Conservation (phyloP, 805 yeast species). For the Yarrowia divulgata region DNA sequence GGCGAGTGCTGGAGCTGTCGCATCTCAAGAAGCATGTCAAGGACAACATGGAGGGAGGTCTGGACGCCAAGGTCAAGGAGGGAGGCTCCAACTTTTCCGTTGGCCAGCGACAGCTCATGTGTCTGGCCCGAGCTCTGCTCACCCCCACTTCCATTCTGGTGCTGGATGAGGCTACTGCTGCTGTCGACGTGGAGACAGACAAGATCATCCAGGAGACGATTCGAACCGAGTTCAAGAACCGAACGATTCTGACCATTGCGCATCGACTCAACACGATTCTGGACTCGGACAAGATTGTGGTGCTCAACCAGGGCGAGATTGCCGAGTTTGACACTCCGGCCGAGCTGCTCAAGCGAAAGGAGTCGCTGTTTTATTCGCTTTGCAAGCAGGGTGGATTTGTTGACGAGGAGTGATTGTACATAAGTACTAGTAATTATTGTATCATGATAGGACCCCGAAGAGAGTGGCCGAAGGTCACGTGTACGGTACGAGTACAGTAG, state of each 20-base stretch:
- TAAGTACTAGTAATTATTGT: conserved; percentile 13
- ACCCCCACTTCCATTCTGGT: conserved; percentile 77
- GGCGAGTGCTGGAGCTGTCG: conserved; percentile 79
- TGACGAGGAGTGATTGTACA: conserved; percentile 48
- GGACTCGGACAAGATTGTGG: conserved; percentile 82
- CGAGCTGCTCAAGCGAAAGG: conserved; percentile 65
- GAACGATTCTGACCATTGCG: conserved; percentile 88
- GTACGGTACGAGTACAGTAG: too few relatives aligned
- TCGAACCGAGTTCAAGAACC: conserved; percentile 69
- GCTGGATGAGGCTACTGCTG: conserved; percentile 88
- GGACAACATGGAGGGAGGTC: conserved; percentile 58
- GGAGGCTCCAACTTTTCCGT: conserved; percentile 86
- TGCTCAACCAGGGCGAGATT: conserved; percentile 74
- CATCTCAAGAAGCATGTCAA: conserved; percentile 73
- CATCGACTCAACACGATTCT: conserved; percentile 86
- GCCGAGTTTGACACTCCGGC: conserved; percentile 80
- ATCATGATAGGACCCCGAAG: background rate
- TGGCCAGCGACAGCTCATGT: conserved; percentile 87
- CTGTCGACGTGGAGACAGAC: conserved; percentile 89
- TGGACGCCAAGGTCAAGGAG: conserved; percentile 67
- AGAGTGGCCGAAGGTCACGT: too few relatives aligned
- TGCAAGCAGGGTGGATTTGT: conserved; percentile 77
- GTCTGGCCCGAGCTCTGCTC: conserved; percentile 83
- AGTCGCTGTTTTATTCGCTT: conserved; percentile 74
- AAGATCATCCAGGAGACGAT: conserved; percentile 80